Evolutionary conservation across 2,329 filamentous ascomycete species (phyloP).

Genomic region (Talaromyces sp.): DNA sequence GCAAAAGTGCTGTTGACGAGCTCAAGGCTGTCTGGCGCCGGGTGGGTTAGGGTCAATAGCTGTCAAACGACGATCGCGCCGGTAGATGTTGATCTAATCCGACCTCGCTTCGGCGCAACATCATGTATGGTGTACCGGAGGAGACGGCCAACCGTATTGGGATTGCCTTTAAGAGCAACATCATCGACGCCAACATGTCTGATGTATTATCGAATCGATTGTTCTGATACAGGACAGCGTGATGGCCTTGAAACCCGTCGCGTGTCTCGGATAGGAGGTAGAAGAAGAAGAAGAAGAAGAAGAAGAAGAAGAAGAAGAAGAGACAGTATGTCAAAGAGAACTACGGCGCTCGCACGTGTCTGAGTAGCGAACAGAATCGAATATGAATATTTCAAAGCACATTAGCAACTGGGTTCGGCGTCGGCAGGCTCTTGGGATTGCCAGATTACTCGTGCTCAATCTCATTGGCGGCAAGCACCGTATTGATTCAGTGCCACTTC

Average conservation of each 20-base stretch:
- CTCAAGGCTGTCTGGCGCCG: neutral
- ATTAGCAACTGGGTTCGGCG: neutral
- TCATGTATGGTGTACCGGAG: neutral
- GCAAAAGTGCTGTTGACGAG: neutral
- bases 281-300: neutral
- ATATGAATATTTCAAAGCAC: neutral
- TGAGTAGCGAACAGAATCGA: neutral
- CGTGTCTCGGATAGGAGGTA: neutral
- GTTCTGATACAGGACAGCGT: neutral
- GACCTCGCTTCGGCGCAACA: neutral
- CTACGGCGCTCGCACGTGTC: neutral
- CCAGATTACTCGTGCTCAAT: neutral
- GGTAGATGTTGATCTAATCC: neutral
- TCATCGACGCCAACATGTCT: neutral
- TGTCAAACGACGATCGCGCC: neutral
- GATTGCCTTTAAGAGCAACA: no score
- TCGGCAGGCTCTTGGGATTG: neutral
- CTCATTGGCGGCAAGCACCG: no score
- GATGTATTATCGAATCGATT: neutral
- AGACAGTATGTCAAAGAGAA: neutral
- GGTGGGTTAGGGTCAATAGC: neutral
- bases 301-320: no score
- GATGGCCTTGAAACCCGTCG: neutral
- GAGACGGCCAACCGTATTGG: no score
- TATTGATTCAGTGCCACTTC: neutral